These are phyloP conservation scores for Chrysanthemum seticuspe DNA, from an alignment of 129 eudicot species.

Conservation along the genomic window DNA sequence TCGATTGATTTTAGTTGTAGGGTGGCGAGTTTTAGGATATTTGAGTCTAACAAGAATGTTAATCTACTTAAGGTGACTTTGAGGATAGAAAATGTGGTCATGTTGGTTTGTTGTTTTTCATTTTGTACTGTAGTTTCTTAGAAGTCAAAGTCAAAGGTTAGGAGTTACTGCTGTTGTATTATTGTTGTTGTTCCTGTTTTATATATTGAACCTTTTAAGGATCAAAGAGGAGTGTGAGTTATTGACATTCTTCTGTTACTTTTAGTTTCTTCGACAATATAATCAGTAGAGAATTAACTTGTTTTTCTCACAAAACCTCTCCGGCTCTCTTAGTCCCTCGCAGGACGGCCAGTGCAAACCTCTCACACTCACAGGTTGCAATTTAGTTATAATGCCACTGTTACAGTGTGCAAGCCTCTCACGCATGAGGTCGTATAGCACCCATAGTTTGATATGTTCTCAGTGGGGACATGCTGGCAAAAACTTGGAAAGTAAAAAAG, in stretches of 20 bases:
- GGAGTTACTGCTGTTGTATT: neutral
- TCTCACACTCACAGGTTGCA: no score
- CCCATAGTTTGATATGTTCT: no score
- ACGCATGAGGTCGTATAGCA: no score
- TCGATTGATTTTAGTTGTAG: slow-evolving; percentile 24
- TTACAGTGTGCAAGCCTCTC: no score
- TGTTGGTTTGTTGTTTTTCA: slow-evolving; percentile 17
- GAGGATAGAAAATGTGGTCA: slow-evolving; percentile 17
- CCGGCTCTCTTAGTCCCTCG: no score
- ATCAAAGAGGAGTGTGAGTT: slow-evolving; percentile 9
- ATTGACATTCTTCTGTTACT: neutral
- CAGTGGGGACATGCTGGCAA: no score
- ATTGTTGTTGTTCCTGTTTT: slow-evolving; percentile 1
- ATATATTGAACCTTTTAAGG: slow-evolving; percentile 26
- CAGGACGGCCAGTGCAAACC: no score
- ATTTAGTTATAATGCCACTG: no score
- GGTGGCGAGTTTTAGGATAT: slow-evolving; percentile 22
- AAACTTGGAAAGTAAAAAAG: no score
- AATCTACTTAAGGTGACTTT: neutral
- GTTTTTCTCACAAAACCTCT: no score
- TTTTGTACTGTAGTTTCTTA: neutral
- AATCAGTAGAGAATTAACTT: no score
- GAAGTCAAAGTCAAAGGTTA: slow-evolving; percentile 24
- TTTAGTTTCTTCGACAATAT: no score
- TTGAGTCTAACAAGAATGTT: slow-evolving; percentile 16